phyloP scores from a whole-genome alignment of 495 filamentous ascomycete genomes.

The Penicillium diatomitis region DNA sequence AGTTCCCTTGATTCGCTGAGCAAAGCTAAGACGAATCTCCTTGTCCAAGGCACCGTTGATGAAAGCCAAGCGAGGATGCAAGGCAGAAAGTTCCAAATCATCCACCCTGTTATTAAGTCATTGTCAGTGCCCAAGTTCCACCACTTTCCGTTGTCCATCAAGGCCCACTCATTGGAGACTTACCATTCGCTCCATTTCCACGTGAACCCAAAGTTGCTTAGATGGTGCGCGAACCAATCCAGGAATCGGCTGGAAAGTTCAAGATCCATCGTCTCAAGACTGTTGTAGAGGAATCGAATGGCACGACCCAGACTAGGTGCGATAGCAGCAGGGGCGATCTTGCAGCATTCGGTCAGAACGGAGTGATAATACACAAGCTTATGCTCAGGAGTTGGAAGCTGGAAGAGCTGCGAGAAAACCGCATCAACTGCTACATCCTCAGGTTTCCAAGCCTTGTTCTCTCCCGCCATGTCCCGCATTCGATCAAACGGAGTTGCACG shows the following conservation, averaged over 20 bases:
- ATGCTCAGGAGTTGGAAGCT: constrained; percentile 79
- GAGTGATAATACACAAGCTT: constrained; percentile 96
- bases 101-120: constrained; percentile 48
- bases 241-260: constrained; percentile 82
- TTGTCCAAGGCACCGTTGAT: constrained; percentile 87
- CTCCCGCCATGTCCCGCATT: constrained; percentile 57
- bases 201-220: constrained; percentile 98
- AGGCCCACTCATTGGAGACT: constrained; percentile 7
- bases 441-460: constrained; percentile 84
- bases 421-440: constrained; percentile 97
- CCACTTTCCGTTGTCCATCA: not conserved
- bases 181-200: constrained; percentile 99
- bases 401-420: constrained; percentile 89
- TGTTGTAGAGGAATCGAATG: constrained; percentile 82
- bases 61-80: constrained; percentile 87
- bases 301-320: constrained; percentile 91
- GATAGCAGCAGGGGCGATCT: constrained; percentile 88
- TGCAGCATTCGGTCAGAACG: constrained; percentile 88
- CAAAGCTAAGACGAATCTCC: constrained; percentile 93
- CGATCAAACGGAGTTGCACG: constrained; percentile 86
- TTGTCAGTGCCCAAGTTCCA: not conserved
- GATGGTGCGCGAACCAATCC: constrained; percentile 96
- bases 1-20: constrained; percentile 89
- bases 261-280: constrained; percentile 70
- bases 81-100: constrained; percentile 63